Base-by-base conservation (phyloP, 2,329 filamentous ascomycete genomes). In the Fusarium xylarioides region DNA sequence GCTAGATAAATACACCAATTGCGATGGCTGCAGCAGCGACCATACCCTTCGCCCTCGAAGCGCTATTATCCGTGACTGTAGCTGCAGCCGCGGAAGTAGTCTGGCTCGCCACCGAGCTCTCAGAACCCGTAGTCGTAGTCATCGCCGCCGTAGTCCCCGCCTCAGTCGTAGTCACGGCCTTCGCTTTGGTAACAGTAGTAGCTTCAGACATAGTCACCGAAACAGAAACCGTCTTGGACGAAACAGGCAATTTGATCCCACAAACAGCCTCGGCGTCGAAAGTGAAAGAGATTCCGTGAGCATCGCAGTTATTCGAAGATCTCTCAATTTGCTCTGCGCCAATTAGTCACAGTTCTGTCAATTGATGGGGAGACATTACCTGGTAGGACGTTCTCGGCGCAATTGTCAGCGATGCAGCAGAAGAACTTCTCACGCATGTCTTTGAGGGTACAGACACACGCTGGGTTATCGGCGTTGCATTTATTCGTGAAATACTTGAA, bases 401-500 rank as follows among this genome's bases (percentile, higher is more conserved):
- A 67, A 1, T 60, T 67, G 2, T 61, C 19, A 1, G 64, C 63
- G 2, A 67, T 52, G 9, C 64, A 67, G 23, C 64, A 67, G 19
- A 67, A 18, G 18, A 52, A 67, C 0, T 67, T 67, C 23, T 67
- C 46, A 4, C 64, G 47, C 53, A 59, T 66, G 10, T 66, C 64
- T 0, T 67, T 44, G 1, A 67, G 19, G 0, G 62, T 67, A 7
- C 64, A 67, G 0, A 52, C 44, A 6, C 64, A 67, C 8, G 64
- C 64, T 15, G 54, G 54, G 12, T 66, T 67, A 30, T 66, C 62
- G 0, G 35, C 26, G 21, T 67, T 67, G 15, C 64, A 67, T 5
- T 66, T 59, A 6, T 67, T 66, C 5, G 64, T 66, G 4, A 67
- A 67, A 21, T 42, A 67, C 2, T 67, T 50, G 10, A 53, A 66